These are phyloP conservation scores for Canna indica DNA, from an alignment of 176 grass and related monocot genomes.

Conservation along the genomic window DNA sequence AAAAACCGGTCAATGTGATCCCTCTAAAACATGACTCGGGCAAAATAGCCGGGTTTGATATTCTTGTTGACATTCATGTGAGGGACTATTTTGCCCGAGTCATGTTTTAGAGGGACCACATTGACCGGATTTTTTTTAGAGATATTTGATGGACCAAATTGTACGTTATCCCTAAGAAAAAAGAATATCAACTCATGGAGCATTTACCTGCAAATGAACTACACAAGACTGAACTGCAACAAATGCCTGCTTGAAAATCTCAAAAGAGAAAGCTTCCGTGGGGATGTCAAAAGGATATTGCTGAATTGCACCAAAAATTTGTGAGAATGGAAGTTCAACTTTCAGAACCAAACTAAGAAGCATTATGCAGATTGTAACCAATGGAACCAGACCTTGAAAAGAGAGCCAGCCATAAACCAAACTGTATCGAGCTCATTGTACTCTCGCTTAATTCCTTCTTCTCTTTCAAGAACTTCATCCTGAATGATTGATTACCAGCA, in stretches of 20 bases:
- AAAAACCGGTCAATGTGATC: too few species aligned
- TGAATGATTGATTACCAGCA: constrained; percentile 22
- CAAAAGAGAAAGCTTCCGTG: constrained; percentile 87
- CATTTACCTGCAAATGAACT: constrained; percentile 91
- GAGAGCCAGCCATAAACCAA: constrained; percentile 99
- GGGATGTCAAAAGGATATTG: constrained; percentile 99
- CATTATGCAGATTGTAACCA: constrained; percentile 11
- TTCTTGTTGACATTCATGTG: too few species aligned
- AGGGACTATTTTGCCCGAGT: too few species aligned
- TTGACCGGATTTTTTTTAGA: too few species aligned
- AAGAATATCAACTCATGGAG: neutral
- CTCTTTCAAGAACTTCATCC: constrained; percentile 79
- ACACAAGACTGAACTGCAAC: constrained; percentile 98
- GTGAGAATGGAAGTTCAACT: constrained; percentile 10
- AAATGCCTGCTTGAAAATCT: constrained; percentile 99
- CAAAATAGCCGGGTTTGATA: too few species aligned
- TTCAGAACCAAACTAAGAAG: constrained; percentile 11
- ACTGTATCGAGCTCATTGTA: constrained; percentile 92
- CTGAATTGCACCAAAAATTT: constrained; percentile 33
- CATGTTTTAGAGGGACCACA: too few species aligned
- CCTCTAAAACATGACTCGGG: too few species aligned
- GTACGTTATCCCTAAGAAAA: too few species aligned
- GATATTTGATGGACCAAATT: too few species aligned
- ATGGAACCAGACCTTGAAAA: constrained; percentile 63
- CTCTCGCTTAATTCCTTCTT: constrained; percentile 87